Conservation (phyloP, 192 early-diverging fungal genomes). For the Coemansia sp. region DNA sequence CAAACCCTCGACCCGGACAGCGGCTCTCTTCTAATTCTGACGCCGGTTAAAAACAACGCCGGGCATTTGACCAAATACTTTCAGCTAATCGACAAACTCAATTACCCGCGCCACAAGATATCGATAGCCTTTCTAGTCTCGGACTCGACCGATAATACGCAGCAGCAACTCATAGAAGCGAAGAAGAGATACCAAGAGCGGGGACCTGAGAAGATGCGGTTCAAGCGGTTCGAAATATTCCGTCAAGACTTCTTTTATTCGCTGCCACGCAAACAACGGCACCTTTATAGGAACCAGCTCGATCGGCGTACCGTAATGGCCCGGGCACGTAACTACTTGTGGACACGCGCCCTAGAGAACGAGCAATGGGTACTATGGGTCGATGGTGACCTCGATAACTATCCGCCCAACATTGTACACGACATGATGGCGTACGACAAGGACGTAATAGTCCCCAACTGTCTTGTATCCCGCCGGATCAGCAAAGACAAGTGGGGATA, state of each 20-base stretch:
- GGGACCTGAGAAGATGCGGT: constrained; percentile 49
- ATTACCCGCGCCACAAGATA: constrained; percentile 63
- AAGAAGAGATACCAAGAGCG: constrained; percentile 41
- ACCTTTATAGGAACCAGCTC: constrained; percentile 59
- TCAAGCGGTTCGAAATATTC: constrained; percentile 60
- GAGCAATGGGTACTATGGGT: constrained; percentile 76
- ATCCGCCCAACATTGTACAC: constrained; percentile 59
- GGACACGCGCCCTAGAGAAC: constrained; percentile 59
- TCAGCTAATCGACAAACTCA: constrained; percentile 56
- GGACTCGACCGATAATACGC: constrained; percentile 61
- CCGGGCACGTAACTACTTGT: constrained; percentile 61
- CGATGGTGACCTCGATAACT: constrained; percentile 68
- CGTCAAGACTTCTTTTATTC: constrained; percentile 61
- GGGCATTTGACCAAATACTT: constrained; percentile 63
- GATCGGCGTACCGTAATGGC: constrained; percentile 63
- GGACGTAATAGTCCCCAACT: constrained; percentile 71
- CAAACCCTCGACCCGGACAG: constrained; percentile 30
- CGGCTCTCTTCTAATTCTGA: constrained; percentile 62
- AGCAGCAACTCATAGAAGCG: constrained; percentile 51
- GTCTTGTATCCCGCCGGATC: too few species aligned
- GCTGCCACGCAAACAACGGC: constrained; percentile 59
- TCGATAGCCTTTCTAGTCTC: constrained; percentile 71
- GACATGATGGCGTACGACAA: constrained; percentile 66
- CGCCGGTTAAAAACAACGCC: constrained; percentile 67
- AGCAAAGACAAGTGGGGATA: too few species aligned